phyloP scores from a whole-genome alignment of 2,329 filamentous ascomycete species.

The Raffaelea albimanens region DNA sequence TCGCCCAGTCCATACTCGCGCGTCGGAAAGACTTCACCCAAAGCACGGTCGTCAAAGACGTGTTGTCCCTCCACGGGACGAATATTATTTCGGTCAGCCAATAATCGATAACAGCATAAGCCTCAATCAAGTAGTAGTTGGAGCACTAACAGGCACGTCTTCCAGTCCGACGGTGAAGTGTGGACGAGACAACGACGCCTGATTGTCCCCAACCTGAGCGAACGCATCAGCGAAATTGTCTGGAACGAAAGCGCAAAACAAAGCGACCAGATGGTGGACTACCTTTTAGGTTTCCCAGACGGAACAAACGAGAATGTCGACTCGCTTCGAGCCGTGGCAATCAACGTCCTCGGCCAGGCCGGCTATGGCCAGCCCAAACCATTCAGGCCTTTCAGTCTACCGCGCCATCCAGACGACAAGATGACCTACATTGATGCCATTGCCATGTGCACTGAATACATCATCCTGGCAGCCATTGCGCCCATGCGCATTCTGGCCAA shows the following conservation, averaged over 20 bases:
- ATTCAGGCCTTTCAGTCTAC: constrained; percentile 18
- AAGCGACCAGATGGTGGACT: constrained; percentile 19
- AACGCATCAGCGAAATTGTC: constrained; percentile 23
- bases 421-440: constrained; percentile 24
- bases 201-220: constrained; percentile 25
- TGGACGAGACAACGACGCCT: constrained; percentile 25
- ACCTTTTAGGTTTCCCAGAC: constrained; percentile 16
- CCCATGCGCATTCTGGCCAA: constrained; percentile 16
- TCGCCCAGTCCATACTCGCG: constrained; percentile 20
- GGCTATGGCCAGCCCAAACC: constrained; percentile 22
- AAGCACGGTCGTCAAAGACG: constrained; percentile 14
- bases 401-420: constrained; percentile 7
- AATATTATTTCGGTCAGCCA: constrained; percentile 12
- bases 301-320: constrained; percentile 18
- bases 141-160: constrained; percentile 4
- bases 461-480: constrained; percentile 19
- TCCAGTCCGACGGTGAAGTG: constrained; percentile 16
- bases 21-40: constrained; percentile 25
- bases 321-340: constrained; percentile 22
- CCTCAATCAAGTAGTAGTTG: no score
- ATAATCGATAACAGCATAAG: no score
- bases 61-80: constrained; percentile 23
- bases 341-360: constrained; percentile 26
- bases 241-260: constrained; percentile 23
- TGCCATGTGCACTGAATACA: constrained; percentile 18